Evolutionary conservation across 345 rosid species (phyloP).

Genomic region (Viola odorata): DNA sequence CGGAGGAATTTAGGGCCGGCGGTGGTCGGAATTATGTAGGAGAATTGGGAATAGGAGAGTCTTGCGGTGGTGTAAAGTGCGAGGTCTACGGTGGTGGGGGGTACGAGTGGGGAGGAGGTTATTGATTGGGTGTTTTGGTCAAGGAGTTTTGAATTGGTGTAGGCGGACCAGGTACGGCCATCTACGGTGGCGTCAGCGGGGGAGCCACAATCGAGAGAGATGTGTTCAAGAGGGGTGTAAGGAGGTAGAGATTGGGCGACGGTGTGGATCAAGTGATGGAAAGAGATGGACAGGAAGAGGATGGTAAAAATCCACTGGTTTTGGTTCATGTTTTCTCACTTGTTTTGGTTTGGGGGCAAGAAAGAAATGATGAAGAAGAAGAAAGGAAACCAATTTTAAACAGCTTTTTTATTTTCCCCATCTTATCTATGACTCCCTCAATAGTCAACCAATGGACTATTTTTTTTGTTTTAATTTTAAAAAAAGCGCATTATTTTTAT

Average conservation of each 20-base stretch:
- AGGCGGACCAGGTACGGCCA: background rate
- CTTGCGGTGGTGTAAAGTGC: conserved; percentile 22
- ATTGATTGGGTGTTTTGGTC: background rate
- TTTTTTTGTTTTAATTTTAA: no score
- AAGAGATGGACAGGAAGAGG: background rate
- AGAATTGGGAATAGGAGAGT: conserved; percentile 19
- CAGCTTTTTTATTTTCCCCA: no score
- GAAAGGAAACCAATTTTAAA: no score
- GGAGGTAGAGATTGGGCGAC: background rate
- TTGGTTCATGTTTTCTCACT: no score
- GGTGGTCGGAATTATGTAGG: conserved; percentile 18
- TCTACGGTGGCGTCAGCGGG: background rate
- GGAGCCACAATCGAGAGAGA: background rate
- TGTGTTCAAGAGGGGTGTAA: background rate
- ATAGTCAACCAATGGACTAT: no score
- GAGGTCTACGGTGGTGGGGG: background rate
- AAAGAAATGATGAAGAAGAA: no score
- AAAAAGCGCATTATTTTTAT: no score
- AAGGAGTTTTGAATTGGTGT: background rate
- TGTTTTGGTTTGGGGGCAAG: no score
- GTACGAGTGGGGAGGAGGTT: background rate
- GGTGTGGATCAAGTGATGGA: background rate
- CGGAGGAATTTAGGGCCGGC: conserved; percentile 23
- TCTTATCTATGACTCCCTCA: no score
- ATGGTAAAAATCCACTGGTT: background rate